These are phyloP conservation scores for Parascedosporium putredinis DNA, from an alignment of 2,329 filamentous ascomycete species.

Conservation along the genomic window DNA sequence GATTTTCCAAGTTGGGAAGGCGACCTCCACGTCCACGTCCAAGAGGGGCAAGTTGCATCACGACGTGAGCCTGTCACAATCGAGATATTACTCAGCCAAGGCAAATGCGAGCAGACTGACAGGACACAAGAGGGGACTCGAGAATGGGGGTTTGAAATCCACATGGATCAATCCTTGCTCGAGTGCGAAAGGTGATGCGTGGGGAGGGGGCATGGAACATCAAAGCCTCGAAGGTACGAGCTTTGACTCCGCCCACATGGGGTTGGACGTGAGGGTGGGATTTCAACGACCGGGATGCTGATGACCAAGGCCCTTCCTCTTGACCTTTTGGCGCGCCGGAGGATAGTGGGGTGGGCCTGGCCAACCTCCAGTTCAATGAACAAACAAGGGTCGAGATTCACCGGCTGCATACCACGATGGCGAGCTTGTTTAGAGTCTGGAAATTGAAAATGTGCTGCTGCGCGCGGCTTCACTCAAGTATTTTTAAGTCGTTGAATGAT, in stretches of 20 bases:
- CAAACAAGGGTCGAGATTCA: background rate
- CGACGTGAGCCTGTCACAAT: slow-evolving; percentile 20
- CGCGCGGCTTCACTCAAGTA: too few relatives aligned
- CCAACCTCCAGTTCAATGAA: too few relatives aligned
- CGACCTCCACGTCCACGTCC: background rate
- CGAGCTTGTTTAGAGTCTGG: background rate
- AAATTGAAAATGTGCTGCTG: too few relatives aligned
- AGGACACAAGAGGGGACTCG: background rate
- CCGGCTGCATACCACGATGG: too few relatives aligned
- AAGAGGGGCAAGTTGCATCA: background rate
- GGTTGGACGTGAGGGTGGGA: background rate
- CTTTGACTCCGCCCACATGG: background rate
- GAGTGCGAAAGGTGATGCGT: background rate
- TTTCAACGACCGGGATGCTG: background rate
- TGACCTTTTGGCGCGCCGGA: background rate
- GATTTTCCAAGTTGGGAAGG: slow-evolving; percentile 4
- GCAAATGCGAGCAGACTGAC: background rate
- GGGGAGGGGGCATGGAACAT: background rate
- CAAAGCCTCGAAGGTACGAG: background rate
- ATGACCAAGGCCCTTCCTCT: background rate
- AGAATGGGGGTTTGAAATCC: background rate
- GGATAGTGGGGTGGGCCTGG: too few relatives aligned
- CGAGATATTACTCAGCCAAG: slow-evolving; percentile 21
- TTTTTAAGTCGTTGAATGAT: background rate
- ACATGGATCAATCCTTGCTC: background rate